A percentile compares a stretch with the other conserved stretches of the same genome.
phyloP scores from a whole-genome alignment of 331 rosid species.

The Saraca asoca region DNA sequence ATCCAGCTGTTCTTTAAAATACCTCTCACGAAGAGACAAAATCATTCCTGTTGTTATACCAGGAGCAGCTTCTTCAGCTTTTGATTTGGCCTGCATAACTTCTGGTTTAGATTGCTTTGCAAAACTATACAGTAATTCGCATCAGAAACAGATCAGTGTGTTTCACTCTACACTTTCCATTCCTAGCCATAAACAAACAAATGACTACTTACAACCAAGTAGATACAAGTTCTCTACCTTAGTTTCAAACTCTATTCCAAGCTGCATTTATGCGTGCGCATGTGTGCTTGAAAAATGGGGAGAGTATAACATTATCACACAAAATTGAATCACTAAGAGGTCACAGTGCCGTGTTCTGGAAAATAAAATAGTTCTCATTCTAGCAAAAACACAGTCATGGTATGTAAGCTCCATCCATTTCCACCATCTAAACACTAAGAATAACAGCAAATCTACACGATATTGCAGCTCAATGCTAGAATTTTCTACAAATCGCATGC shows the following conservation, averaged over 20 bases:
- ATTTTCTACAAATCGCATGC: not conserved
- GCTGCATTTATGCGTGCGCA: no score
- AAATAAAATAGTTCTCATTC: no score
- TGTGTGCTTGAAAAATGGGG: not conserved
- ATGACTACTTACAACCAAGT: conserved; percentile 11
- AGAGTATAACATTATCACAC: no score
- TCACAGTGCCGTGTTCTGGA: no score
- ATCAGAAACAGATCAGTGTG: not conserved
- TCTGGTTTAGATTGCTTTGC: not conserved
- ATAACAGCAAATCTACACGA: not conserved
- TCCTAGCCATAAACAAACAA: conserved; percentile 21
- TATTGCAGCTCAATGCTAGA: not conserved
- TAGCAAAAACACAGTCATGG: no score
- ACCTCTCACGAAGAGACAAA: conserved; percentile 96
- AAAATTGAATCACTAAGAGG: no score
- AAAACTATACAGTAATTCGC: not conserved
- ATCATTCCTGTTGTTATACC: conserved; percentile 91
- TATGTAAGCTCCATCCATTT: no score
- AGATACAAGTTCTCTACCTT: not conserved
- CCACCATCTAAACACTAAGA: not conserved
- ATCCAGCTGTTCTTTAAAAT: conserved; percentile 23
- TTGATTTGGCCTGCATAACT: conserved; percentile 53
- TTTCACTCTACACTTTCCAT: conserved; percentile 6
- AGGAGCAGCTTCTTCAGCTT: conserved; percentile 77
- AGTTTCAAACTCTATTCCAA: not conserved